Conservation (phyloP, 78 protist species). For the Dictyostelium capitatum region DNA sequence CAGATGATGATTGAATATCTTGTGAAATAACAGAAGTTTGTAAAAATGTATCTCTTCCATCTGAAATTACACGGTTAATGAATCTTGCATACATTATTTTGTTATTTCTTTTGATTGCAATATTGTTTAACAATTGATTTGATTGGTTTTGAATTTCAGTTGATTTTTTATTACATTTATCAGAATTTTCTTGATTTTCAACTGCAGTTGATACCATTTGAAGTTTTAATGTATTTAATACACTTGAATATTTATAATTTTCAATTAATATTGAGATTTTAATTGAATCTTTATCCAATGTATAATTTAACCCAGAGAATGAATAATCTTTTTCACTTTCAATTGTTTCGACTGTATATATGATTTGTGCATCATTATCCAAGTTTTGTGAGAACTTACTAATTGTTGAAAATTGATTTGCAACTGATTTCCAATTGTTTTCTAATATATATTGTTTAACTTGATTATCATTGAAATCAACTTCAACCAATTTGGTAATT, state of each 20-base stretch:
- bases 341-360: neutral
- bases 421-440: neutral
- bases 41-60: neutral
- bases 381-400: neutral
- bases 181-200: neutral
- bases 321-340: neutral
- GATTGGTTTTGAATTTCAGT: neutral
- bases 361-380: neutral
- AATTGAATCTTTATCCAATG: neutral
- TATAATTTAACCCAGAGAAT: neutral
- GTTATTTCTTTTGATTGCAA: neutral
- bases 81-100: neutral
- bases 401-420: neutral
- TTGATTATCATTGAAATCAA: neutral
- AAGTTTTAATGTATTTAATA: neutral
- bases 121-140: neutral
- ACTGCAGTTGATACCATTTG: neutral
- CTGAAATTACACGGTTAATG: neutral
- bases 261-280: neutral
- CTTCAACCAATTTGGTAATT: neutral
- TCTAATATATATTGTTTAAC: neutral
- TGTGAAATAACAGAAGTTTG: neutral
- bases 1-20: neutral
- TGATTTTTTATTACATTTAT: neutral
- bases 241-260: neutral